Conservation (phyloP, 257 asterid species). For the Leonotis leonurus region DNA sequence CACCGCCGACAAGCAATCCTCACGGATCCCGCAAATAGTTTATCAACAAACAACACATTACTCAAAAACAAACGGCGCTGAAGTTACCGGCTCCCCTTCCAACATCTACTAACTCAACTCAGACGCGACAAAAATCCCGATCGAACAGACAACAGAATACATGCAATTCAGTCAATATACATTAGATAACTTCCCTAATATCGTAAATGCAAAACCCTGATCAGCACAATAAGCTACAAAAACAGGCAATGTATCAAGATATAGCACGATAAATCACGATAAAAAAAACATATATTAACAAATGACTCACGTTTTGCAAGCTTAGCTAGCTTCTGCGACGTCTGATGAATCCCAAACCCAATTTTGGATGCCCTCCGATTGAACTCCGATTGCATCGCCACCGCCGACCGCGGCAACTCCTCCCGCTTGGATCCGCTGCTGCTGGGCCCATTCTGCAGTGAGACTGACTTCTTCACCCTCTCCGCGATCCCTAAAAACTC, state of each 20-base stretch:
- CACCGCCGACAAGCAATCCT: neutral
- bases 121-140: constrained; percentile 2
- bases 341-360: constrained; percentile 82
- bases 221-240: neutral
- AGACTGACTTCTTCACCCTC: constrained; percentile 45
- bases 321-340: constrained; percentile 87
- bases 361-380: constrained; percentile 77
- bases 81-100: neutral
- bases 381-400: constrained; percentile 85
- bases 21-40: neutral
- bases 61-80: neutral
- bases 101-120: neutral
- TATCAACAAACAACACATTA: neutral
- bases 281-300: neutral
- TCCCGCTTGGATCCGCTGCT: constrained; percentile 51
- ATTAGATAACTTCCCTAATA: neutral
- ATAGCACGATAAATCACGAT: neutral
- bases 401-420: constrained; percentile 44
- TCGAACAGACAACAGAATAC: neutral
- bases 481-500: constrained; percentile 70
- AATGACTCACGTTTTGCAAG: constrained; percentile 71
- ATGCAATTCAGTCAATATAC: constrained; percentile 1
- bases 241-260: neutral
- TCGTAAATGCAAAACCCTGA: neutral
- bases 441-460: constrained; percentile 54